Conservation (phyloP, 176 grass and related monocot species). For the barley (Hordeum vulgare) region DNA sequence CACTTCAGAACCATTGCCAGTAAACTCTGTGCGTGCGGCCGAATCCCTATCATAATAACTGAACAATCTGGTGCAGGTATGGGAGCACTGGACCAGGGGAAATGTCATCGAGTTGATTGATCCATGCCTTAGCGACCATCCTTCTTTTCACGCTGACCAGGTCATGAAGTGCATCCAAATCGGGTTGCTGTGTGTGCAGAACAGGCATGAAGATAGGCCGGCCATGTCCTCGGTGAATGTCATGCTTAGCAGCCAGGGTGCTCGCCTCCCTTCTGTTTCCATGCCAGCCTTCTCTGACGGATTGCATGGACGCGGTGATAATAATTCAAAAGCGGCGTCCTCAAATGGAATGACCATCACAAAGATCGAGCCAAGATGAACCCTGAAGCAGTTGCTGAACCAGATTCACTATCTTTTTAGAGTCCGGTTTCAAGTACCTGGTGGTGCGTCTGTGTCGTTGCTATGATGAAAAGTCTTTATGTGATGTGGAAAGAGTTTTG, state of each 20-base stretch:
- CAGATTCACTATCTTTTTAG: no score
- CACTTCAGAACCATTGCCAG: not conserved
- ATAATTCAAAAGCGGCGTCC: not conserved
- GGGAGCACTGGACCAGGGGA: not conserved
- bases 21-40: not conserved
- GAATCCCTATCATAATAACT: not conserved
- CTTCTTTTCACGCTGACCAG: not conserved
- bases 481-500: not conserved
- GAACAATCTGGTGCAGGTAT: not conserved
- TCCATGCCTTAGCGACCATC: not conserved
- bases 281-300: not conserved
- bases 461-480: no score
- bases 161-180: not conserved
- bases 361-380: not conserved
- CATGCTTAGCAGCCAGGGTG: not conserved
- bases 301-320: not conserved
- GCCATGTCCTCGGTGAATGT: not conserved
- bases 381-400: not conserved
- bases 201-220: not conserved
- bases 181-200: not conserved
- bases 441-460: no score
- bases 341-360: not conserved
- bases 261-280: not conserved
- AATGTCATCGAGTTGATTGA: not conserved
- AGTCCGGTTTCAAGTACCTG: no score